These are phyloP conservation scores for Yamagishiella unicocca DNA, from an alignment of 139 green algal genomes.

Conservation along the genomic window DNA sequence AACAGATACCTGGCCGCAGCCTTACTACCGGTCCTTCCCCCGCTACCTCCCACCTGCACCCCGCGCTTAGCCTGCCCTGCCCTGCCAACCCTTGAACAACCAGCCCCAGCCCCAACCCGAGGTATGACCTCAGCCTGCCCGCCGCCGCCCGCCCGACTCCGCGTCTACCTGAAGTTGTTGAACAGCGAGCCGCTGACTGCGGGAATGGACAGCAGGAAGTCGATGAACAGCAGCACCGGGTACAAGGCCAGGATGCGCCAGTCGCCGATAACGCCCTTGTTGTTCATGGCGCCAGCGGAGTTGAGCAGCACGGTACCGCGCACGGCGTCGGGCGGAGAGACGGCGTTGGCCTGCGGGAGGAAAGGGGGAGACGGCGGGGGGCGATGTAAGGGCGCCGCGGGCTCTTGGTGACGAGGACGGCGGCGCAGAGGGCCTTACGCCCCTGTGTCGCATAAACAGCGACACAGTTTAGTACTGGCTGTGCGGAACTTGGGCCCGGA, in stretches of 20 bases:
- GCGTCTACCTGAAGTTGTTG: slow-evolving; percentile 35
- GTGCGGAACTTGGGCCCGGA: no score
- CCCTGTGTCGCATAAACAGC: no score
- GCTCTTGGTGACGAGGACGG: no score
- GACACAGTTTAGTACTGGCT: no score
- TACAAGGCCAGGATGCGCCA: slow-evolving; percentile 79
- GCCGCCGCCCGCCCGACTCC: background rate
- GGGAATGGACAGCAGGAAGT: slow-evolving; percentile 86
- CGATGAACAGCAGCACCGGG: slow-evolving; percentile 90
- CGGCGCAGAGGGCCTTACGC: no score
- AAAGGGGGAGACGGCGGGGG: background rate
- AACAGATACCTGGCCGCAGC: no score
- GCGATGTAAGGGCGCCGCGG: background rate
- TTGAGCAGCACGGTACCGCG: slow-evolving; percentile 85
- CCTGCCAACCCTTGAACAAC: no score
- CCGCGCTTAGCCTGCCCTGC: no score
- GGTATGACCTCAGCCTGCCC: no score
- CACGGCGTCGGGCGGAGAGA: slow-evolving; percentile 39
- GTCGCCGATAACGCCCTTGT: slow-evolving; percentile 76
- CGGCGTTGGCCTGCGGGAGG: slow-evolving; percentile 32
- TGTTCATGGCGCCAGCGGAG: slow-evolving; percentile 92
- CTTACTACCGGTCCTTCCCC: no score
- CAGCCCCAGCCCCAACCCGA: no score
- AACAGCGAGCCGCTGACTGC: slow-evolving; percentile 62
- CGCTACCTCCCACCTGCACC: no score